Conservation (phyloP, 2,329 filamentous ascomycete species). For the Nemania sp. region DNA sequence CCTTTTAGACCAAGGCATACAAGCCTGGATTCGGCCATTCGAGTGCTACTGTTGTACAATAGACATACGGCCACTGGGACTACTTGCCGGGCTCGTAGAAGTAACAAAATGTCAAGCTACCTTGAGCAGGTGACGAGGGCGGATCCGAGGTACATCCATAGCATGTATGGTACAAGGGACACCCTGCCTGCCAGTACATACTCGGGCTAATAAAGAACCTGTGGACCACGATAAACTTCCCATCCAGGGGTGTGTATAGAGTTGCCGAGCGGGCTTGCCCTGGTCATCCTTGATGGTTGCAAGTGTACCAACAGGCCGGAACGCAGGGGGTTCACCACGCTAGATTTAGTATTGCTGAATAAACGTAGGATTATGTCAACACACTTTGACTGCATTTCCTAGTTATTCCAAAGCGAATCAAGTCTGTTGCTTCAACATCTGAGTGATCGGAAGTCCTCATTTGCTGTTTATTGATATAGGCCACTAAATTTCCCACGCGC, state of each 20-base stretch:
- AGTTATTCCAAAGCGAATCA: background rate
- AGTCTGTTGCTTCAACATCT: background rate
- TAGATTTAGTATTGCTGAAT: constrained; percentile 10
- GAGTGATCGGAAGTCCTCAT: background rate
- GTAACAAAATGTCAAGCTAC: constrained; percentile 29
- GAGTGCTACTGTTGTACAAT: constrained; percentile 3
- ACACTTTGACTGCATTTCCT: background rate
- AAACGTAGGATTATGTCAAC: background rate
- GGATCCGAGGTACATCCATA: constrained; percentile 2
- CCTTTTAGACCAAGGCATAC: constrained; percentile 1
- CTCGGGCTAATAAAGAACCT: background rate
- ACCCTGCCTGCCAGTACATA: background rate
- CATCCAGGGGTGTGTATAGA: background rate
- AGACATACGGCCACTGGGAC: constrained; percentile 4
- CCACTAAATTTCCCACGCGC: background rate
- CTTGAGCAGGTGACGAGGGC: constrained; percentile 1
- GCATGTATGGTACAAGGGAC: background rate
- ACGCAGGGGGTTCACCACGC: background rate
- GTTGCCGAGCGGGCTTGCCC: background rate
- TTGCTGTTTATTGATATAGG: background rate
- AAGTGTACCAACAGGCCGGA: constrained; percentile 11
- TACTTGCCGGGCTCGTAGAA: background rate
- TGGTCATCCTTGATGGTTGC: background rate
- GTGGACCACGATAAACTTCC: background rate
- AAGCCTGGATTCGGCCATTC: background rate